These are phyloP conservation scores for Volvox reticuliferus DNA, from an alignment of 139 green algal genomes.

Conservation along the genomic window DNA sequence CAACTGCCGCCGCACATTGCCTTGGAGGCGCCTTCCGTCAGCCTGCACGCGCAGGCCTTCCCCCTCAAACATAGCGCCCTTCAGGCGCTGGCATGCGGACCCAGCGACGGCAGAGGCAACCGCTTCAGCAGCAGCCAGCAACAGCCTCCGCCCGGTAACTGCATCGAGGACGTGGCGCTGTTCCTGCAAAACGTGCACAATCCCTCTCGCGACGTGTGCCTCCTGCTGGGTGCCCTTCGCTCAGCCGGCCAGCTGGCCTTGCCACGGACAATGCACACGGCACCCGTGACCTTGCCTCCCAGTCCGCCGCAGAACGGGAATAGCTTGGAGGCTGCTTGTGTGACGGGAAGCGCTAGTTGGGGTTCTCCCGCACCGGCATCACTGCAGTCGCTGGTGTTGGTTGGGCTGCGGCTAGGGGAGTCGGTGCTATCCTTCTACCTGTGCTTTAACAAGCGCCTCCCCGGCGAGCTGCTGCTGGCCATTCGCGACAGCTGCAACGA, in stretches of 20 bases:
- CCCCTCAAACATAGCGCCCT: conserved; percentile 21
- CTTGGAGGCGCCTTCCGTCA: background rate
- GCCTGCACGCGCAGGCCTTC: conserved; percentile 36
- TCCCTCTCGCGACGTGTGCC: conserved; percentile 32
- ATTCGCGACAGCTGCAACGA: conserved; percentile 14
- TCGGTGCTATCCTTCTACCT: conserved; percentile 15
- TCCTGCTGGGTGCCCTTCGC: background rate
- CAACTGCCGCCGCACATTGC: conserved; percentile 9
- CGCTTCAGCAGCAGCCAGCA: background rate
- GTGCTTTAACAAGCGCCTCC: conserved; percentile 19
- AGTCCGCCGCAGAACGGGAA: background rate
- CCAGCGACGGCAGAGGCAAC: background rate
- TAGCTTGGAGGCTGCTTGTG: background rate
- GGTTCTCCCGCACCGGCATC: background rate
- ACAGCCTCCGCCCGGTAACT: no score
- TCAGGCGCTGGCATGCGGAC: background rate
- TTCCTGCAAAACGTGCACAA: conserved; percentile 24
- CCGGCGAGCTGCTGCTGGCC: conserved; percentile 17
- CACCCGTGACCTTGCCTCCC: background rate
- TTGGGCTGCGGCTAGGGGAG: background rate
- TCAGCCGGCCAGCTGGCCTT: background rate
- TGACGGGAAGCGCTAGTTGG: background rate
- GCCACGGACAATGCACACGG: background rate
- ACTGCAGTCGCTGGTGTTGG: conserved; percentile 33
- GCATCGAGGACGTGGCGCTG: conserved; percentile 28